These are phyloP conservation scores for Durotheca rogersii DNA, from an alignment of 495 filamentous ascomycete species.

Conservation along the genomic window DNA sequence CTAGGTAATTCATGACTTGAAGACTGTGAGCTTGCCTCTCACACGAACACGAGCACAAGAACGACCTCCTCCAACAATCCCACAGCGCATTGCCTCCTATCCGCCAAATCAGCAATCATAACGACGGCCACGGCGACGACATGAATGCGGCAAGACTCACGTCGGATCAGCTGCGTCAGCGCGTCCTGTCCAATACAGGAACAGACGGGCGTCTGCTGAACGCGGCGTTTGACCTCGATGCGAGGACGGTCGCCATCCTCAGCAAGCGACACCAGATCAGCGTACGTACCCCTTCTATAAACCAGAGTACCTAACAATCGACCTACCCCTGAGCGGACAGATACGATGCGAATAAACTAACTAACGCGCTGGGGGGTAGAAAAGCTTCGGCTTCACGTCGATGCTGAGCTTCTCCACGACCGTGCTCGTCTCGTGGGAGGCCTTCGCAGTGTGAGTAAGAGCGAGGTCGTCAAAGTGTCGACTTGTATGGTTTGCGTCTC, in stretches of 20 bases:
- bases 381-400: slow-evolving; percentile 20
- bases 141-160: slow-evolving; percentile 4
- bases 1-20: not conserved
- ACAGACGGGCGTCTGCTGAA: slow-evolving; percentile 5
- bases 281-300: too few relatives aligned
- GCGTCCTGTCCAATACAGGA: slow-evolving; percentile 7
- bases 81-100: too few relatives aligned
- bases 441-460: slow-evolving; percentile 12
- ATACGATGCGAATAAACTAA: too few relatives aligned
- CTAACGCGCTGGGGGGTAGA: too few relatives aligned
- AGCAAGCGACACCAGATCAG: slow-evolving; percentile 14
- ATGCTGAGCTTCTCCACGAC: slow-evolving; percentile 19
- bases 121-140: not conserved
- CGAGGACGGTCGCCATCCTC: slow-evolving; percentile 7
- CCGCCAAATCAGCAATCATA: too few relatives aligned
- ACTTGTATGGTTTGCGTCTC: not conserved
- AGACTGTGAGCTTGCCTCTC: too few relatives aligned
- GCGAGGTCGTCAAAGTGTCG: not conserved
- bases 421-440: slow-evolving; percentile 15
- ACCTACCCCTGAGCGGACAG: too few relatives aligned
- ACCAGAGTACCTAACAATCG: too few relatives aligned
- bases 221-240: slow-evolving; percentile 5
- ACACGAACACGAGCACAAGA: too few relatives aligned
- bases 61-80: too few relatives aligned
- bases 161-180: slow-evolving; percentile 6